A percentile compares a stretch with the other conserved stretches of the same genome.
These are phyloP conservation scores for Cordia subcordata DNA, from an alignment of 257 asterid species.

Conservation along the genomic window DNA sequence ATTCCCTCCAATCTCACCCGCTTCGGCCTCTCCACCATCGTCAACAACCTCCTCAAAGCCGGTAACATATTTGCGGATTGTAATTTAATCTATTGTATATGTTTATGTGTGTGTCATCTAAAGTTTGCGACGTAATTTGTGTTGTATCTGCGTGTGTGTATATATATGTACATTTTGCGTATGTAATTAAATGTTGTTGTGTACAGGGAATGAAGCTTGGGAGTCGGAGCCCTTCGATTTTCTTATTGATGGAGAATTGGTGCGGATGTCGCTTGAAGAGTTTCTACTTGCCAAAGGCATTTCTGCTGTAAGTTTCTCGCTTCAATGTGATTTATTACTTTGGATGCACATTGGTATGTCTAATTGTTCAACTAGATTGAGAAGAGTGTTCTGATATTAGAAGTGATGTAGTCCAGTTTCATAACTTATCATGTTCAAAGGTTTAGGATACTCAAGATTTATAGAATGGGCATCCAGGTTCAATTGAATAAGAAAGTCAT, in stretches of 20 bases:
- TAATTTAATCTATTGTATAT: neutral
- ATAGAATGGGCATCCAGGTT: constrained; percentile 7
- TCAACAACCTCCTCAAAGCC: constrained; percentile 58
- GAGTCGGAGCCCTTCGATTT: constrained; percentile 79
- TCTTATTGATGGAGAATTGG: constrained; percentile 82
- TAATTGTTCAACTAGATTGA: no score
- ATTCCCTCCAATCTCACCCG: constrained; percentile 77
- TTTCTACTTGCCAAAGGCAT: constrained; percentile 89
- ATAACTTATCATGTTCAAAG: no score
- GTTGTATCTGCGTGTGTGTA: neutral
- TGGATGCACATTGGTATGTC: neutral
- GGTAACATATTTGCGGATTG: no score
- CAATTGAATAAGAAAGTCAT: neutral
- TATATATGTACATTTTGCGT: no score
- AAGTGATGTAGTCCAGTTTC: no score
- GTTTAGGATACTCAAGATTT: neutral
- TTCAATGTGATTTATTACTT: neutral
- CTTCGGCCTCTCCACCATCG: constrained; percentile 57
- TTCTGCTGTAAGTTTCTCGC: constrained; percentile 63
- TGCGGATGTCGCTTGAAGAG: constrained; percentile 85
- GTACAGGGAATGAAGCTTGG: constrained; percentile 63
- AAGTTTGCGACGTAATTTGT: neutral
- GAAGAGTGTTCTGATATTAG: no score
- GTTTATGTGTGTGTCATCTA: neutral
- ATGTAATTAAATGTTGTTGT: neutral